Evolutionary conservation across 164 flowering plant species (phyloP), one percentile per base, ranked within the genome.

Genomic region (Stephania japonica): DNA sequence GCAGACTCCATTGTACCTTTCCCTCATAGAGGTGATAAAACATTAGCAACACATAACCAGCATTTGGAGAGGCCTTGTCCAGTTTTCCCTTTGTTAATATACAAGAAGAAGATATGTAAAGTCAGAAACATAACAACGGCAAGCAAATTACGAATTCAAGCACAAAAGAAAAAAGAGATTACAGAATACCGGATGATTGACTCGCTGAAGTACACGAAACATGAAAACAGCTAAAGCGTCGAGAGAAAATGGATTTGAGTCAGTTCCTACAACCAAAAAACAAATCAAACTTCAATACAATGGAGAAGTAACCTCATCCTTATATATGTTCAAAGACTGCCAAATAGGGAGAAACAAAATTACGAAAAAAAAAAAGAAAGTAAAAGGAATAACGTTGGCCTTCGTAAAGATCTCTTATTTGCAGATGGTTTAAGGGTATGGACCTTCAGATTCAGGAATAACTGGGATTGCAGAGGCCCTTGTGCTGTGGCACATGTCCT

Each of bases 21-120:
- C 97, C 97, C 76, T 93, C 97, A 74, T 93, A 93, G 64, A 96
- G 95, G 80, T 93, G 89, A 81, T 91, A 93, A 83, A 96, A 96
- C 97, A 93, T 88, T 38, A 93, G 87, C 82, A 96, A 84, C 44
- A 96, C 97, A 82, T 87, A 96, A 41, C 99, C 97, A 72, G 91
- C 97, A 86, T 90, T 91, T 73, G 97, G 91, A 82, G 95, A 90
- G 70, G 85, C 82, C 80, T 86, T 87, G 81, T 96, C 99, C 72
- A 96, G 92, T 85, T 90, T 90, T 24, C 99, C 99, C 99, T 93
- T 70, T 56, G 78, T 73, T 75, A 66, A 68, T 12, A 23, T 44
- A 75, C 42, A 79, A 23, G 6, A 71, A 16, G 21, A 72, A 42
- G 68, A 70, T 49, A 53, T 41, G 62, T 19, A 24, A 44, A 42